Evolutionary conservation across 306 rosid species (phyloP).

Genomic region (Mimosa pudica): DNA sequence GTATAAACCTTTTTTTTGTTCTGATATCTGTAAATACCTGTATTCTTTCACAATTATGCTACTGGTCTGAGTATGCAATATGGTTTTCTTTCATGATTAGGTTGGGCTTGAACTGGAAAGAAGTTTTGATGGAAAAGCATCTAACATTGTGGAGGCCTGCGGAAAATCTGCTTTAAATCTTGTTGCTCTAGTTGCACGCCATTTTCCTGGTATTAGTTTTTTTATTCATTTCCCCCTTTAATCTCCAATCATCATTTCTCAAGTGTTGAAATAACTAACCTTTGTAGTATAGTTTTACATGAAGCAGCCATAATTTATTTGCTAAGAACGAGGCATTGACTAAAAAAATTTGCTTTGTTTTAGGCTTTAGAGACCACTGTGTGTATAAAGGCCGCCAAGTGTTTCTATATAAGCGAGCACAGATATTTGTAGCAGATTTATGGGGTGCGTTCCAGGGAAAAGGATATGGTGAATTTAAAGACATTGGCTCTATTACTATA

Average conservation of each 20-base stretch:
- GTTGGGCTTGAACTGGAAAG: constrained; percentile 85
- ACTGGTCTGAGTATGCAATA: constrained; percentile 15
- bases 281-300: constrained; percentile 1
- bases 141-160: constrained; percentile 73
- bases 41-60: neutral
- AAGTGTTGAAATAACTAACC: neutral
- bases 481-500: constrained; percentile 78
- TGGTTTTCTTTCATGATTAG: constrained; percentile 35
- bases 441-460: constrained; percentile 86
- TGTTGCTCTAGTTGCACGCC: constrained; percentile 77
- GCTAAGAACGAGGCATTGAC: constrained; percentile 36
- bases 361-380: constrained; percentile 94
- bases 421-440: constrained; percentile 91
- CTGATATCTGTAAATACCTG: neutral
- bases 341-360: constrained; percentile 31
- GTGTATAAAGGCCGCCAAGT: constrained; percentile 91
- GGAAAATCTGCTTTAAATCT: constrained; percentile 92
- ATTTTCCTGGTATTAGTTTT: constrained; percentile 82
- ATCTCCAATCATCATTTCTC: neutral
- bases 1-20: neutral
- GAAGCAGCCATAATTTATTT: constrained; percentile 18
- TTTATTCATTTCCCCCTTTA: neutral
- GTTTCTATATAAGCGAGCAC: constrained; percentile 95
- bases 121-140: constrained; percentile 78
- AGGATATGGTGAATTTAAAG: constrained; percentile 85